These are phyloP conservation scores for Cladosporium halotolerans DNA, from an alignment of 2,329 filamentous ascomycete species.

Conservation along the genomic window DNA sequence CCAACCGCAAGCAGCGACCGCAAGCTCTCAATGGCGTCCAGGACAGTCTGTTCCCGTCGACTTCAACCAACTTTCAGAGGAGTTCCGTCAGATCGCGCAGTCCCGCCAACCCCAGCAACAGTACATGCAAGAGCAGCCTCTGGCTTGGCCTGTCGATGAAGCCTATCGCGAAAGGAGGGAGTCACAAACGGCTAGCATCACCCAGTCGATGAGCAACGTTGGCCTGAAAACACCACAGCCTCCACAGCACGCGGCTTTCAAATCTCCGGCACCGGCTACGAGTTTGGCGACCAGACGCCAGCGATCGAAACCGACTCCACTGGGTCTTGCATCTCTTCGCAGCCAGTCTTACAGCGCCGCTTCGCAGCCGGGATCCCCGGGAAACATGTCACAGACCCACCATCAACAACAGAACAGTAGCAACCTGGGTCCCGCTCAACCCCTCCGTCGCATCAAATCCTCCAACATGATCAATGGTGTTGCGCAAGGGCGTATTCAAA, in stretches of 20 bases:
- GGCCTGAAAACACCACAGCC: conserved; percentile 29
- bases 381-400: conserved; percentile 14
- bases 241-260: conserved; percentile 26
- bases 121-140: conserved; percentile 25
- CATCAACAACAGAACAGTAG: conserved; percentile 56
- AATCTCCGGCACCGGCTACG: conserved; percentile 32
- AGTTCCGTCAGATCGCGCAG: conserved; percentile 27
- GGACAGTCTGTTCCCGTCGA: conserved; percentile 33
- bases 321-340: conserved; percentile 36
- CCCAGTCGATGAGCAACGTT: conserved; percentile 32
- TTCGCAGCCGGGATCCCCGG: conserved; percentile 37
- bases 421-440: conserved; percentile 52
- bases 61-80: conserved; percentile 26
- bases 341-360: conserved; percentile 34
- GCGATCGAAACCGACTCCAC: conserved; percentile 35
- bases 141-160: conserved; percentile 28
- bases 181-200: conserved; percentile 28
- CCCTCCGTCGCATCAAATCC: conserved; percentile 43
- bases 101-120: conserved; percentile 18
- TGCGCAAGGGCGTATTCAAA: conserved; percentile 41
- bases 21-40: conserved; percentile 30
- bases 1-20: neutral
- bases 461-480: conserved; percentile 39
- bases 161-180: conserved; percentile 24
- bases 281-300: conserved; percentile 35